Conservation (phyloP, 148 eudicot genomes). For the Beta vulgaris region DNA sequence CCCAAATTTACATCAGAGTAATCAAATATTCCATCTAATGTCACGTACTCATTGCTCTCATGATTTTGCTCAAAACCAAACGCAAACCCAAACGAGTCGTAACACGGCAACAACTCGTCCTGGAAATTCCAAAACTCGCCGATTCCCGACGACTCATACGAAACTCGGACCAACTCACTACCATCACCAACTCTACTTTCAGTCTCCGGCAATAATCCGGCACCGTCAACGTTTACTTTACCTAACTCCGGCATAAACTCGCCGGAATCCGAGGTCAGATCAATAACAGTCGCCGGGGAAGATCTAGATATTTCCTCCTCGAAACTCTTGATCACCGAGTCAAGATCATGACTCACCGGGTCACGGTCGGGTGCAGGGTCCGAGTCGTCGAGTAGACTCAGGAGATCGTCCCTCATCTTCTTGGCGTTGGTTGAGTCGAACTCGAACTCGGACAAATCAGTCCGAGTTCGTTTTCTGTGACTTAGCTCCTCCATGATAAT, state of each 20-base stretch:
- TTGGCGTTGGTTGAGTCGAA: conserved; percentile 46
- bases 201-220: neutral
- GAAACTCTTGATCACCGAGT: conserved; percentile 71
- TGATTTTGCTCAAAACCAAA: conserved; percentile 14
- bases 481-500: conserved; percentile 27
- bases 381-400: conserved; percentile 52
- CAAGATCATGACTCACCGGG: conserved; percentile 47
- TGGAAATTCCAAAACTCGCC: conserved; percentile 49
- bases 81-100: conserved; percentile 51
- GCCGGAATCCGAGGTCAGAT: conserved; percentile 29
- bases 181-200: conserved; percentile 28
- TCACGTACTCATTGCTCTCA: conserved; percentile 41
- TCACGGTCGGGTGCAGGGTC: conserved; percentile 29
- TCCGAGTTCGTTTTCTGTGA: conserved; percentile 43
- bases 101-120: conserved; percentile 31
- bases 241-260: conserved; percentile 44
- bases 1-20: conserved; percentile 55
- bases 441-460: conserved; percentile 37
- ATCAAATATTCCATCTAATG: conserved; percentile 66
- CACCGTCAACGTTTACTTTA: conserved; percentile 21
- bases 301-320: conserved; percentile 49
- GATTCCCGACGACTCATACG: conserved; percentile 40
- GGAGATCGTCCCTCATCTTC: conserved; percentile 46
- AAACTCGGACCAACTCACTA: conserved; percentile 36
- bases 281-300: conserved; percentile 20